Evolutionary conservation across 495 filamentous ascomycete species (phyloP).

Genomic region (Corynascus novoguineensis): DNA sequence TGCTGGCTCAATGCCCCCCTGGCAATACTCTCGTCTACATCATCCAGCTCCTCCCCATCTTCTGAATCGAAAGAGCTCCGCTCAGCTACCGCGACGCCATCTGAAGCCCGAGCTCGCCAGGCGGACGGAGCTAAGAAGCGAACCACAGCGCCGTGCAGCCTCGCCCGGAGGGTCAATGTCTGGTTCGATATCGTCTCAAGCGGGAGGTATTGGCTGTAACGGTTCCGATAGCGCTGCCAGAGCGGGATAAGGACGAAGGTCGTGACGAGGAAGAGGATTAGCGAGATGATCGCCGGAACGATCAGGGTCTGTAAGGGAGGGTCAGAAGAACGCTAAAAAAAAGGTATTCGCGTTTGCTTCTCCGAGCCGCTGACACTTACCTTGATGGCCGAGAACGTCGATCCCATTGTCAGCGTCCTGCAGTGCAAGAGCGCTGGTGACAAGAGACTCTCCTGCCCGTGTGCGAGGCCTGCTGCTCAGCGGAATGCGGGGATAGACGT

Average conservation of each 20-base stretch:
- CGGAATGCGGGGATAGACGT: too few relatives aligned
- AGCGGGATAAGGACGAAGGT: conserved; percentile 68
- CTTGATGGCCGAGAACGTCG: conserved; percentile 43
- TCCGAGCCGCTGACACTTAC: conserved; percentile 21
- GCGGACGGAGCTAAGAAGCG: conserved; percentile 51
- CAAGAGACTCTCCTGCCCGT: too few relatives aligned
- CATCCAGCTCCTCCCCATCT: conserved; percentile 57
- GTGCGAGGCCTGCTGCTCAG: too few relatives aligned
- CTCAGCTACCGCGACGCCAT: conserved; percentile 36
- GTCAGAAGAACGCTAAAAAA: too few relatives aligned
- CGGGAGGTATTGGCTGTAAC: conserved; percentile 68
- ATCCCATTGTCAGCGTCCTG: conserved; percentile 22
- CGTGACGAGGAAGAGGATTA: conserved; percentile 65
- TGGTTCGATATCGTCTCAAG: conserved; percentile 57
- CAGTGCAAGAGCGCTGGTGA: neutral
- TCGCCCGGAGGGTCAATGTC: conserved; percentile 57
- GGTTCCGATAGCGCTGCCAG: conserved; percentile 67
- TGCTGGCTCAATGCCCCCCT: conserved; percentile 51
- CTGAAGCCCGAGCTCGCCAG: conserved; percentile 43
- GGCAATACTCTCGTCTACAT: conserved; percentile 58
- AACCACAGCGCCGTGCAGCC: conserved; percentile 52
- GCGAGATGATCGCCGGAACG: conserved; percentile 70
- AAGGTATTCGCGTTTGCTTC: neutral
- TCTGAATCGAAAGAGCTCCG: conserved; percentile 43
- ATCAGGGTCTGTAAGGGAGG: conserved; percentile 57